Evolutionary conservation across 768 basidiomycete species (phyloP), one percentile per base, ranked within the genome.

Genomic region (Cubamyces sp.): DNA sequence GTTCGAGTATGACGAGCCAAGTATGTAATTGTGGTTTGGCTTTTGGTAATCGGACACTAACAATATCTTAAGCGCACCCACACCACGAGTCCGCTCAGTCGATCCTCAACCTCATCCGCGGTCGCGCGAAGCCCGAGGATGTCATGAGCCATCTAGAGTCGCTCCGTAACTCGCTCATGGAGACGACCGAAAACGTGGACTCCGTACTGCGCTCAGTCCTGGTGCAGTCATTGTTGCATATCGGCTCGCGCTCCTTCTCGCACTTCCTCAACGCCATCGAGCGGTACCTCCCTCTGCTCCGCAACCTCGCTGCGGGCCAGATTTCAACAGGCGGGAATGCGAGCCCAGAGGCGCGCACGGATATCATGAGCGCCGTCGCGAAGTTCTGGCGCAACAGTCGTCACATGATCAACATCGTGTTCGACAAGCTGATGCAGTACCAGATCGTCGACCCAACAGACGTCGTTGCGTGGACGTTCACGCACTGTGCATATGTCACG

Each of bases 391-490:
- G 82, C 65, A 75, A 86, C 68, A 94, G 91, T 70, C 79, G 84
- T 30, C 95, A 98, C 68, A 93, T 95, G 87, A 80, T 95, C 49
- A 82, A 83, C 16, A 95, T 99, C 70, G 94, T 98, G 8, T 89
- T 96, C 64, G 97, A 98, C 80, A 99, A 99, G 77, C 79, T 98
- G 56, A 91, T 98, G 87, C 96, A 98, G 72, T 99, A 99, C 75
- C 95, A 97, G 72, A 92, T 98, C 59, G 90, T 98, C 42, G 95
- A 98, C 68, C 94, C 96, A 0, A 86, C 87, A 16, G 96, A 99
- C 66, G 90, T 98, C 9, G 88, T 97, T 56, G 78, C 78, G 3
- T 96, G 92, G 90, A 85, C 89, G 18, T 96, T 98, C 74, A 71
- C 77, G 52, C 82, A 85, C 62, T 82, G 83, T 19, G 79, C 79